These are phyloP conservation scores for Leishmania braziliensis DNA, from an alignment of 208 protist genomes.

Conservation along the genomic window DNA sequence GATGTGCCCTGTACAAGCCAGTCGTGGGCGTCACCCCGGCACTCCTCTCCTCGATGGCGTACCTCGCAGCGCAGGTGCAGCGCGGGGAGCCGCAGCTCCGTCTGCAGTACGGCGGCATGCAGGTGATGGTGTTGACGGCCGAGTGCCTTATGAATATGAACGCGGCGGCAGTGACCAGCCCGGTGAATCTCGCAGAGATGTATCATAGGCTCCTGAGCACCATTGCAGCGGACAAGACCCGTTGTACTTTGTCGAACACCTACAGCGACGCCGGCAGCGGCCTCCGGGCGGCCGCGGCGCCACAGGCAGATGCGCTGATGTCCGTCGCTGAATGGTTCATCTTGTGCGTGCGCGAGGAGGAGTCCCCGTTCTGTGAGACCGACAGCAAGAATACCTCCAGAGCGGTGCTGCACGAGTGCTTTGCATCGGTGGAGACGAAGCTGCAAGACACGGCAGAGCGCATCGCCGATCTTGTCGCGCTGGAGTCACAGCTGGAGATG, in stretches of 20 bases:
- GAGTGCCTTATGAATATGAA: constrained; percentile 83
- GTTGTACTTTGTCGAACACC: constrained; percentile 25
- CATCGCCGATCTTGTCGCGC: constrained; percentile 45
- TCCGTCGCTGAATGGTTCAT: constrained; percentile 66
- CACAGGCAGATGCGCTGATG: constrained; percentile 39
- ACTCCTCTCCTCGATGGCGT: constrained; percentile 42
- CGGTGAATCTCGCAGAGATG: constrained; percentile 43
- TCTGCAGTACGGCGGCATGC: constrained; percentile 71
- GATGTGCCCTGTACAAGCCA: constrained; percentile 68
- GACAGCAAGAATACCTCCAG: constrained; percentile 58
- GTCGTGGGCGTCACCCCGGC: constrained; percentile 23
- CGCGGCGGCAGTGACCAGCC: constrained; percentile 35
- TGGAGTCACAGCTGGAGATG: constrained; percentile 74
- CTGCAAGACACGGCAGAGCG: constrained; percentile 52
- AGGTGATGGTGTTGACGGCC: constrained; percentile 65
- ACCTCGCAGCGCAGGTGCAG: constrained; percentile 51
- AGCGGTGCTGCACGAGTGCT: constrained; percentile 48
- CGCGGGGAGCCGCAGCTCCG: constrained; percentile 50
- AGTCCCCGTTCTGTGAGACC: constrained; percentile 59
- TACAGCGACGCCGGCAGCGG: constrained; percentile 3
- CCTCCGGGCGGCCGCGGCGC: background rate
- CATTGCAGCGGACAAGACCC: constrained; percentile 60
- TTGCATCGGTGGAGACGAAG: constrained; percentile 52
- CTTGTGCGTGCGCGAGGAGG: constrained; percentile 69
- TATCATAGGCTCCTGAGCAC: constrained; percentile 51